phyloP scores from a whole-genome alignment of 1,139 yeast genomes.

The Blastobotrys aristatus region DNA sequence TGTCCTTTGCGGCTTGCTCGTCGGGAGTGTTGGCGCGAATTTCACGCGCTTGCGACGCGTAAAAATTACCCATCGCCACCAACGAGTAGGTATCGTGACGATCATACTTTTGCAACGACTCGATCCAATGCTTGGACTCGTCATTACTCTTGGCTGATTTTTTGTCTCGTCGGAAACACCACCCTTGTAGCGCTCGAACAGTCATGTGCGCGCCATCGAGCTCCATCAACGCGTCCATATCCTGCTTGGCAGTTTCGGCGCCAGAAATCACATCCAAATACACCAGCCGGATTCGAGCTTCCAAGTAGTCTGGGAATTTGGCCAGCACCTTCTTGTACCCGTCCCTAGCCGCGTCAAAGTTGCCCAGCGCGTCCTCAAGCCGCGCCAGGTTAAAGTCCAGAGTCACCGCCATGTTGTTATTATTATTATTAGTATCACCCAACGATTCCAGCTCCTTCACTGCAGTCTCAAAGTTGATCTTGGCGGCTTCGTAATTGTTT shows the following conservation, averaged over 20 bases:
- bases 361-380: constrained; percentile 38
- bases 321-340: constrained; percentile 53
- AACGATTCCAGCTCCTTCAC: constrained; percentile 32
- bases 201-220: constrained; percentile 63
- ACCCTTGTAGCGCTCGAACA: constrained; percentile 85
- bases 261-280: constrained; percentile 44
- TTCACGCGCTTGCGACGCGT: constrained; percentile 78
- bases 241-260: constrained; percentile 41
- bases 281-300: constrained; percentile 69
- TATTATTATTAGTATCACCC: no score
- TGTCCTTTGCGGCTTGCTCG: constrained; percentile 64
- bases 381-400: constrained; percentile 39
- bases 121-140: constrained; percentile 63
- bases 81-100: constrained; percentile 84
- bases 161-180: constrained; percentile 63
- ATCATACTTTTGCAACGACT: constrained; percentile 73
- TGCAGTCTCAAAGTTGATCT: constrained; percentile 50
- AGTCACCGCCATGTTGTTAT: constrained; percentile 26
- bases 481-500: constrained; percentile 52
- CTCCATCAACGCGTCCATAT: constrained; percentile 51
- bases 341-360: constrained; percentile 43
- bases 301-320: constrained; percentile 64
- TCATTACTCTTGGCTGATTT: constrained; percentile 37
- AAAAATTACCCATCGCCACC: constrained; percentile 83
- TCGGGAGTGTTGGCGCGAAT: constrained; percentile 47